phyloP scores from a whole-genome alignment of 345 rosid genomes.

The Eucalyptus pauciflora region DNA sequence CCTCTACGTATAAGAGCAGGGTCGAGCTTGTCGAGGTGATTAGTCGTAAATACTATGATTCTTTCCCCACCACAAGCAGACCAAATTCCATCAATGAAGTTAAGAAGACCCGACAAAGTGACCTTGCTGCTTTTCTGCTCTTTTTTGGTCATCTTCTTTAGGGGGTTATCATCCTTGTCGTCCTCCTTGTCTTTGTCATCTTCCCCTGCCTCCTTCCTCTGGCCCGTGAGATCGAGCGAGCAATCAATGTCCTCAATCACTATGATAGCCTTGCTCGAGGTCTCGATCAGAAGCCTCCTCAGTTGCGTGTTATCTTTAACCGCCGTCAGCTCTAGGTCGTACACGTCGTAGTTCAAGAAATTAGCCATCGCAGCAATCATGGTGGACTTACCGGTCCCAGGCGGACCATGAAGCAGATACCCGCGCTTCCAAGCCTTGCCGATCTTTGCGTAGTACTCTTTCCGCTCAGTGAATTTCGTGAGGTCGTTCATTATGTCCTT shows the following conservation, averaged over 20 bases:
- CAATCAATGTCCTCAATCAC: slow-evolving; percentile 17
- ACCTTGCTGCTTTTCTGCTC: slow-evolving; percentile 3
- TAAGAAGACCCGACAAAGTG: slow-evolving; percentile 11
- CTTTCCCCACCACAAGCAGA: slow-evolving; percentile 14
- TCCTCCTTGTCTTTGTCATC: background rate
- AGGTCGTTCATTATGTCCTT: slow-evolving; percentile 1
- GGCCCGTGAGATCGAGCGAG: slow-evolving; percentile 8
- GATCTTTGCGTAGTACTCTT: slow-evolving; percentile 5
- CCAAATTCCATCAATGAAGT: slow-evolving; percentile 11
- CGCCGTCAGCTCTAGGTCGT: slow-evolving; percentile 9
- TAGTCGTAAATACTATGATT: slow-evolving; percentile 9
- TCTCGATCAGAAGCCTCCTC: slow-evolving; percentile 5
- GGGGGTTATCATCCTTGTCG: background rate
- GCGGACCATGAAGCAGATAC: slow-evolving; percentile 4
- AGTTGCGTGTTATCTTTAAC: slow-evolving; percentile 10
- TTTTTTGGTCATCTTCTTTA: background rate
- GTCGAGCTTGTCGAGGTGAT: slow-evolving; percentile 9
- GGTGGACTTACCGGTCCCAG: slow-evolving; percentile 16
- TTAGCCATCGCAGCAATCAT: slow-evolving; percentile 18
- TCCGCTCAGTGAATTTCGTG: background rate
- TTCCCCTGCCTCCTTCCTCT: background rate
- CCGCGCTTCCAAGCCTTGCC: slow-evolving; percentile 12
- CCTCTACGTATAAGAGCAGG: slow-evolving; percentile 13
- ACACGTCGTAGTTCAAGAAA: background rate
- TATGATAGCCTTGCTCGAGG: slow-evolving; percentile 6